Percentiles rank a stretch among this genome's conserved stretches.
These are phyloP conservation scores for Amesomyces nigricolor DNA, from an alignment of 2,329 filamentous ascomycete genomes.

Conservation along the genomic window DNA sequence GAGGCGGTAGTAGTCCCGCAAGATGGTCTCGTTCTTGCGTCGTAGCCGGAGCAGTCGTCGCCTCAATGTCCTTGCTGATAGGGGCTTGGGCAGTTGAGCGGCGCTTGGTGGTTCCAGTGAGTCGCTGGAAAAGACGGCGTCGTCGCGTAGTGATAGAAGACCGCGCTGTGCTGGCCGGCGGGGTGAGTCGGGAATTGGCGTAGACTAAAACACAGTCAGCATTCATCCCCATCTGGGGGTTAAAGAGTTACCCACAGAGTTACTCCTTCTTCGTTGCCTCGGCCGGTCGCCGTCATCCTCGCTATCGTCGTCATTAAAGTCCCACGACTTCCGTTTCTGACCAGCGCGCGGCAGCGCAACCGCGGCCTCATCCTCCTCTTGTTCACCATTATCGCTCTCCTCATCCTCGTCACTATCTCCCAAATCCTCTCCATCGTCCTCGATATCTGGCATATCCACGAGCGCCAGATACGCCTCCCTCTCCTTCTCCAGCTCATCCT, in stretches of 20 bases:
- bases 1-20: constrained; percentile 78
- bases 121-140: constrained; percentile 43
- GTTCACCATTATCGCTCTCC: constrained; percentile 49
- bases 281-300: constrained; percentile 69
- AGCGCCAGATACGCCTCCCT: constrained; percentile 79
- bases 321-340: constrained; percentile 76
- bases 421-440: constrained; percentile 63
- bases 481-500: constrained; percentile 70
- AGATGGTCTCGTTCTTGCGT: constrained; percentile 66
- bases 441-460: constrained; percentile 83
- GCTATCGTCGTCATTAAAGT: constrained; percentile 62
- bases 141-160: constrained; percentile 50
- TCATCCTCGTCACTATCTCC: constrained; percentile 55
- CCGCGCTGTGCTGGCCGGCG: constrained; percentile 55
- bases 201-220: constrained; percentile 47
- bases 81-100: constrained; percentile 53
- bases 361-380: constrained; percentile 14
- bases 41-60: constrained; percentile 69
- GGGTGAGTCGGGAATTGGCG: constrained; percentile 60
- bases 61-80: constrained; percentile 67
- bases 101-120: constrained; percentile 50
- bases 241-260: constrained; percentile 58
- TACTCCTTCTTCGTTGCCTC: constrained; percentile 75
- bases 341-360: constrained; percentile 44
- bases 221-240: constrained; percentile 24